Evolutionary conservation across 768 basidiomycete genomes (phyloP), one percentile per base, ranked within the genome.

Genomic region (Phlebiopsis gigantea): DNA sequence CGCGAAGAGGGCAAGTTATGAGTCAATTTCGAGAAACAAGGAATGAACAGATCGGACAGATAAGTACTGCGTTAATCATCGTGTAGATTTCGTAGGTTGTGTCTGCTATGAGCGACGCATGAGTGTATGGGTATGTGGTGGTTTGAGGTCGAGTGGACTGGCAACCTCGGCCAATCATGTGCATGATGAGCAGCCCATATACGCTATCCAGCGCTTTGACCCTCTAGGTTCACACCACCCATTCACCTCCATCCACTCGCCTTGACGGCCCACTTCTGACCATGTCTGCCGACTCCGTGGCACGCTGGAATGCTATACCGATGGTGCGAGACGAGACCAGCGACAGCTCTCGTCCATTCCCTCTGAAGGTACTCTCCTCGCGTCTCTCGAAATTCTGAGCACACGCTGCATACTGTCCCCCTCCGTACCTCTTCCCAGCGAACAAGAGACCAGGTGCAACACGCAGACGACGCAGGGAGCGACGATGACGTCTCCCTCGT

Each of bases 41-140:
- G 39, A 57, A 15, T 46, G 58, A 57, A 53, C 57, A 62, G 26
- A 44, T 46, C 63, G 57, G 54, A 90, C 89, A 92, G 68, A 92
- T 92, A 63, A 92, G 77, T 48, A 92, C 89, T 51, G 88, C 87
- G 70, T 92, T 90, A 53, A 92, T 91, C 89, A 92, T 91, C 25
- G 2, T 39, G 12, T 12, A 34, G 17, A 39, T 39, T 60, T 48
- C 10, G 25, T 17, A 55, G 44, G 28, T 34, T 17, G 34, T 39
- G 34, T 39, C 17, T 17, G 34, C 34, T 39, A 39, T 39, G 34
- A 39, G 45, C 21, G 14, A 19, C 14, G 45, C 45, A 46, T 22
- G 12, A 22, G 26, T 10, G 21, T 46, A 10, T 10, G 21, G 26
- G 21, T 46, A 10, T 10, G 21, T 46, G 21, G 45, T 22, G 26